A percentile compares a stretch with the other conserved stretches of the same genome.
phyloP scores from a whole-genome alignment of 148 eudicot species.

The Vaccinium myrtillus region DNA sequence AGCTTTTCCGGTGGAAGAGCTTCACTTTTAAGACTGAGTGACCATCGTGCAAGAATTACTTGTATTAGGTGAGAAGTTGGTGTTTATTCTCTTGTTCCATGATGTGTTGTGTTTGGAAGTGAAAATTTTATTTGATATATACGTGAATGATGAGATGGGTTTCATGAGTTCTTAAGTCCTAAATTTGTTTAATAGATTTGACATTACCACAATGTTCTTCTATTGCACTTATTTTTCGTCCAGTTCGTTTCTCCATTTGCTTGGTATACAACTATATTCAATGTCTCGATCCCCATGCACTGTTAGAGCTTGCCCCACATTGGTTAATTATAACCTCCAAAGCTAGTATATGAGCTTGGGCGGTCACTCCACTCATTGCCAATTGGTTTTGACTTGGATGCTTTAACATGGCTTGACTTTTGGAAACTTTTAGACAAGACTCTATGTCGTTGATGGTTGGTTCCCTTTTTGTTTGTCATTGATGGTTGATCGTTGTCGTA shows the following conservation, averaged over 20 bases:
- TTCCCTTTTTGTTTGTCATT: too few species aligned
- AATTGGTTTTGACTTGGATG: too few species aligned
- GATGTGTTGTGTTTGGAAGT: neutral
- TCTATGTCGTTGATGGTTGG: too few species aligned
- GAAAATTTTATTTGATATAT: neutral
- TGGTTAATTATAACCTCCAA: too few species aligned
- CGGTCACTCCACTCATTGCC: too few species aligned
- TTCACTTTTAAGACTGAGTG: conserved; percentile 32
- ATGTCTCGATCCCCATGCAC: too few species aligned
- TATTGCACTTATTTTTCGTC: neutral
- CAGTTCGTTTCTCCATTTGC: neutral
- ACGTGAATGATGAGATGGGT: neutral
- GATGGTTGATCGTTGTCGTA: too few species aligned
- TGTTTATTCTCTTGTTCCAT: conserved; percentile 13
- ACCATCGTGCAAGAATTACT: conserved; percentile 67
- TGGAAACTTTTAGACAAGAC: too few species aligned
- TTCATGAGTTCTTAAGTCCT: conserved; percentile 7
- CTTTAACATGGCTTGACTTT: too few species aligned
- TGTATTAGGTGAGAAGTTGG: conserved; percentile 60
- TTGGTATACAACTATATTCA: neutral
- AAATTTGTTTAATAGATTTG: neutral
- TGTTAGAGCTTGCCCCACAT: too few species aligned
- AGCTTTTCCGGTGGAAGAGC: conserved; percentile 27
- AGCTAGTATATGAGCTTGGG: too few species aligned
- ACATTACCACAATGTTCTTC: neutral